Evolutionary conservation across 2,329 filamentous ascomycete species (phyloP).

Genomic region (Sclerotinia trifoliorum): DNA sequence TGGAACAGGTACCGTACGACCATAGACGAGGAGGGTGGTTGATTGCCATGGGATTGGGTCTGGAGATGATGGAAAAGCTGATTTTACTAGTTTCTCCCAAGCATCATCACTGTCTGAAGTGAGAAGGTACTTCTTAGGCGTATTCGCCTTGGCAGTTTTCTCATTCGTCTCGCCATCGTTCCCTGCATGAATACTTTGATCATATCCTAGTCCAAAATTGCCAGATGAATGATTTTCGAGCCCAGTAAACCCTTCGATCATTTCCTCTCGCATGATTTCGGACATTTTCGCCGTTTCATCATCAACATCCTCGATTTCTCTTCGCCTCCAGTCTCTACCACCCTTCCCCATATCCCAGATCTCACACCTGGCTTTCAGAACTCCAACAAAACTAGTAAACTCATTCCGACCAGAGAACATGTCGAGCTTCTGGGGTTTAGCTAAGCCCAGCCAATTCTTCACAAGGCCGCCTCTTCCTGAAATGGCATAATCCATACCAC

Average conservation of each 20-base stretch:
- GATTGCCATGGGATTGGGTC: constrained; percentile 46
- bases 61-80: constrained; percentile 29
- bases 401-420: constrained; percentile 62
- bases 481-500: constrained; percentile 62
- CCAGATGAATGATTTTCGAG: constrained; percentile 20
- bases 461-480: constrained; percentile 54
- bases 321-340: constrained; percentile 66
- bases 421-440: constrained; percentile 37
- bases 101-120: constrained; percentile 26
- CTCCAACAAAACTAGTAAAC: constrained; percentile 73
- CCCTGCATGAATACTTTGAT: constrained; percentile 13
- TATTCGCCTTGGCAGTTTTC: constrained; percentile 23
- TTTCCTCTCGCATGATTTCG: constrained; percentile 40
- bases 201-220: constrained; percentile 18
- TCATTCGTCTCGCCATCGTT: constrained; percentile 17
- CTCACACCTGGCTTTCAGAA: constrained; percentile 74
- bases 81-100: constrained; percentile 34
- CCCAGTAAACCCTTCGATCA: constrained; percentile 32
- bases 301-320: constrained; percentile 47
- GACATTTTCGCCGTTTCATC: constrained; percentile 32
- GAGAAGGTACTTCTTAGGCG: constrained; percentile 37
- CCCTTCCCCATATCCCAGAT: constrained; percentile 78
- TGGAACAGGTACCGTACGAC: constrained; percentile 60
- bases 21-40: constrained; percentile 56
- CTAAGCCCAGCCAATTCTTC: constrained; percentile 48